These are phyloP conservation scores for Entophlyctis helioformis DNA, from an alignment of 192 early-diverging fungal genomes.

Conservation along the genomic window DNA sequence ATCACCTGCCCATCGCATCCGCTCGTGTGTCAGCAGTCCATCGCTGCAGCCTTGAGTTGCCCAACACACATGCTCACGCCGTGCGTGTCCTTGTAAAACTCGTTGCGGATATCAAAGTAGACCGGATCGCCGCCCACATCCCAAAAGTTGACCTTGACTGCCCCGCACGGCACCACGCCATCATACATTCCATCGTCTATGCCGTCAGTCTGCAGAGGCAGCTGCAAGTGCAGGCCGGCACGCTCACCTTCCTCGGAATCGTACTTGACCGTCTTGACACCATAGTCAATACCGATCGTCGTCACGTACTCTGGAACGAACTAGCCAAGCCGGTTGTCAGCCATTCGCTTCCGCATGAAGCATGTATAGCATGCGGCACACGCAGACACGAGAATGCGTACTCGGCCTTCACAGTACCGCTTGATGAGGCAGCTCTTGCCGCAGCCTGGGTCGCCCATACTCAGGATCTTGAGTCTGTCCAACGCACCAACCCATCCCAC, in stretches of 20 bases:
- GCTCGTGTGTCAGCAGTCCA: background rate
- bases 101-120: slow-evolving; percentile 45
- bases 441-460: slow-evolving; percentile 31
- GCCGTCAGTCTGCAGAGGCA: too few relatives aligned
- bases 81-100: slow-evolving; percentile 51
- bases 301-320: slow-evolving; percentile 41
- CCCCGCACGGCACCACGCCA: background rate
- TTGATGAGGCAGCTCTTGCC: slow-evolving; percentile 50
- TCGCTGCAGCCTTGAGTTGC: too few relatives aligned
- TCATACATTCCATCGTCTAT: too few relatives aligned
- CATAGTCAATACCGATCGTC: slow-evolving; percentile 53
- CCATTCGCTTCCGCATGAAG: background rate
- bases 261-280: slow-evolving; percentile 32
- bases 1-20: slow-evolving; percentile 1
- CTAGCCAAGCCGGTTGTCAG: background rate
- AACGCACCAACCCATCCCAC: too few relatives aligned
- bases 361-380: background rate
- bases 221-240: background rate
- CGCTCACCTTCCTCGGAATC: slow-evolving; percentile 25
- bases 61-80: slow-evolving; percentile 12
- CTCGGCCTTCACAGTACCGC: slow-evolving; percentile 39
- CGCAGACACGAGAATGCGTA: slow-evolving; percentile 2
- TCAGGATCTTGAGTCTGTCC: slow-evolving; percentile 39
- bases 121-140: slow-evolving; percentile 39
- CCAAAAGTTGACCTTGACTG: slow-evolving; percentile 55